Evolutionary conservation across 768 basidiomycete genomes (phyloP), one percentile per base, ranked within the genome.

Genomic region (Cystobasidiopsis lactophilus): DNA sequence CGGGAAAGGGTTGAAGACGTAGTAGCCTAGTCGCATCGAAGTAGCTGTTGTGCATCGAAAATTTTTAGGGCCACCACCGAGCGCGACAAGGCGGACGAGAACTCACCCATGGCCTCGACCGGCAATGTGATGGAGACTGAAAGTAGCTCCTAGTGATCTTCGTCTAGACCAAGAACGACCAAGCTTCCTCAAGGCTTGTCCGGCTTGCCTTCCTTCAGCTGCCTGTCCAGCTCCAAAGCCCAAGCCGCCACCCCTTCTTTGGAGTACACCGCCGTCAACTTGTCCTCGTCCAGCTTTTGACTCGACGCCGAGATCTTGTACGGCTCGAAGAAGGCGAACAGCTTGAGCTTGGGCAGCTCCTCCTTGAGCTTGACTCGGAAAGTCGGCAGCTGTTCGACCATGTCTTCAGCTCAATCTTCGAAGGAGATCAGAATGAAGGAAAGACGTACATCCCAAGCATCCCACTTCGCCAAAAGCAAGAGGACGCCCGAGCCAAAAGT

Each of bases 401-500:
- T 43, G 9, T 19, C 13, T 19, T 19, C 41, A 7, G 41, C 9
- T 11, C 10, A 27, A 4, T 14, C 23, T 18, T 47, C 26, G 18
- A 23, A 27, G 14, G 11, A 18, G 24, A 5, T 27, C 14, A 24
- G 24, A 47, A 4, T 27, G 29, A 26, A 31, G 14, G 26, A 9
- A 23, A n/a, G 10, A 21, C 45, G 30, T 29, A 27, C 45, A 29
- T 21, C 26, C 41, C 41, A 43, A 43, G 41, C 29, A 26, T 47
- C 23, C 45, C 23, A 27, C 14, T 16, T 9, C 30, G 10, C 14
- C 16, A 30, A 14, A 4, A 47, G 23, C 26, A 7, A 23, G 14
- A 9, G 29, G 10, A 13, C 45, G 5, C 21, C 24, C 14, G 45
- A n/a, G 30, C 45, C 55, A 29, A 60, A 60, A 11, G 43, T n/a